Percentiles rank a stretch among this genome's conserved stretches.
Evolutionary conservation across 805 yeast genomes (phyloP).

Genomic region (Cyberlindnera lachancei): DNA sequence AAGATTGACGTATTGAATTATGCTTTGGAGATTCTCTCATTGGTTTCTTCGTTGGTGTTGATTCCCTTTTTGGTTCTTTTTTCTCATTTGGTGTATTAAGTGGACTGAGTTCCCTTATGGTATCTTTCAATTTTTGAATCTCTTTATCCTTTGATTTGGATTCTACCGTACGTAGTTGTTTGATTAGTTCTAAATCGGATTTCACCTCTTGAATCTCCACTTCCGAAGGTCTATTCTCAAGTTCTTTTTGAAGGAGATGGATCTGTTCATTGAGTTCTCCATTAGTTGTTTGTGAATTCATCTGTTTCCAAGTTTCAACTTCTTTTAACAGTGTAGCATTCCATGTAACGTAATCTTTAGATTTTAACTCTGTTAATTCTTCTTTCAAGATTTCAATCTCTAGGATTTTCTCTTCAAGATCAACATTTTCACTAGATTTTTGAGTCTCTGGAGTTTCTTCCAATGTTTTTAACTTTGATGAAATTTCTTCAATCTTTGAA

Average conservation of each 20-base stretch:
- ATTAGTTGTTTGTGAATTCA: constrained; percentile 12
- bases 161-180: constrained; percentile 26
- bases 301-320: constrained; percentile 5
- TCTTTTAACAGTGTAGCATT: constrained; percentile 2
- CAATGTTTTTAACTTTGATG: constrained; percentile 1
- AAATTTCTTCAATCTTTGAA: constrained; percentile 2
- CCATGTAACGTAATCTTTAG: constrained; percentile 3
- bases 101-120: constrained; percentile 3
- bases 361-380: constrained; percentile 13
- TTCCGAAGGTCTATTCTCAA: constrained; percentile 31
- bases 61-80: not conserved
- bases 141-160: constrained; percentile 22
- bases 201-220: constrained; percentile 35
- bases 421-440: constrained; percentile 10
- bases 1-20: not conserved
- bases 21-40: not conserved
- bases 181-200: constrained; percentile 35
- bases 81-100: no score
- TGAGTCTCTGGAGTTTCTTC: constrained; percentile 1
- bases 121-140: constrained; percentile 15
- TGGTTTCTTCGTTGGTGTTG: not conserved
- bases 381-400: constrained; percentile 21
- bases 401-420: constrained; percentile 16
- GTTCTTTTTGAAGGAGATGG: constrained; percentile 14
- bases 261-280: constrained; percentile 22